Base-by-base conservation (phyloP, 495 filamentous ascomycete species). In the Platismatia glauca region DNA sequence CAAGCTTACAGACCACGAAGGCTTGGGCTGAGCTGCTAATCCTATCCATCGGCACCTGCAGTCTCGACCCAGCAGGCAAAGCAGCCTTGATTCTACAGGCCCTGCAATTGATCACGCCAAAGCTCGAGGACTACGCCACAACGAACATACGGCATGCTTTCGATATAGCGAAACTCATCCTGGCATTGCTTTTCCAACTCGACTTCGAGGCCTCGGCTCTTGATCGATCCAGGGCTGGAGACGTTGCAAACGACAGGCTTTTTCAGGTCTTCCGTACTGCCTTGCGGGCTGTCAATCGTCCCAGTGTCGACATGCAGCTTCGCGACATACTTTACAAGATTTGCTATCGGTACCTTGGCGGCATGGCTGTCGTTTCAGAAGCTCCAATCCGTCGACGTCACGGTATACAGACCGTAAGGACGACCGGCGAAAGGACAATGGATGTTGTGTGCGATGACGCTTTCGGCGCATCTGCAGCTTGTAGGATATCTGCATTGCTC, bases 381-480 rank as follows among this genome's bases (percentile, higher is more conserved):
- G 69, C 67, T 33, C 69, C 70, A n/a, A 69, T 70, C 33, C 76
- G 79, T 8, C 78, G 79, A 52, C 78, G 81, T 53, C 86, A 90
- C 65, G 88, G 82, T 46, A 83, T 87, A 59, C 87, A 86, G 63
- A 85, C 87, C 4, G 81, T 97, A 67, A 91, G 88, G 66, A 74
- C 82, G 22, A 81, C 87, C 39, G 91, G 94, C 58, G 86, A 89
- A 64, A 81, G 84, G 60, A 77, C 96, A 11, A 80, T 97, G 56
- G 89, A 94, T 69, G 84, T 89, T 18, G 80, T 96, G 62, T 97
- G 91, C 71, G 93, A 97, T 71, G 94, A 99, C 78, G 94, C 91
- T 58, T 90, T 91, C 72, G 84, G 84, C 63, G 90, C 90, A 22
- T 87, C 92, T 71, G 83, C 87, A 27, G 80, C 79, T 29, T 94